These are phyloP conservation scores for Trametes maxima DNA, from an alignment of 768 basidiomycete genomes.

Conservation along the genomic window DNA sequence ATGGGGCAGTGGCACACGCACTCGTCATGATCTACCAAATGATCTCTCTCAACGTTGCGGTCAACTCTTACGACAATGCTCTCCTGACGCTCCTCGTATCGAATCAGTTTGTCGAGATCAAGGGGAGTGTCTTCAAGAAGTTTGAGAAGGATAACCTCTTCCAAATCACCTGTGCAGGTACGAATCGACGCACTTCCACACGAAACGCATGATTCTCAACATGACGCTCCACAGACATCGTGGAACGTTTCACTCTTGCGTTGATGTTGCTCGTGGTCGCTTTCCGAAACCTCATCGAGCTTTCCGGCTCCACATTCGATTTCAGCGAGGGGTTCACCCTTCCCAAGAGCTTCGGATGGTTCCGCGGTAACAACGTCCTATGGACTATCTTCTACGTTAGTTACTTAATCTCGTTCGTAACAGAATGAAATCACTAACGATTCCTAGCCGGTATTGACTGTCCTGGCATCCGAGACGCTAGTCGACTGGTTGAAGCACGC, in stretches of 20 bases:
- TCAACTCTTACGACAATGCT: constrained; percentile 97
- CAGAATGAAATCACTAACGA: not conserved
- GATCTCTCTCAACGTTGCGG: constrained; percentile 92
- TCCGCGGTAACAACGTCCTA: constrained; percentile 72
- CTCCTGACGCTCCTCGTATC: constrained; percentile 92
- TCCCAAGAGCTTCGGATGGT: constrained; percentile 85
- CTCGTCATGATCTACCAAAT: constrained; percentile 97
- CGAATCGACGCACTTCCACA: constrained; percentile 17
- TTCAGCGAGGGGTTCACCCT: constrained; percentile 69
- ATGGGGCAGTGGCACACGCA: constrained; percentile 74
- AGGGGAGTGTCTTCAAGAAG: constrained; percentile 98
- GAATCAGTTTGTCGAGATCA: constrained; percentile 99
- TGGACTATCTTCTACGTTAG: constrained; percentile 91
- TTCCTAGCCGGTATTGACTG: constrained; percentile 84
- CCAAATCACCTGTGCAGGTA: constrained; percentile 97
- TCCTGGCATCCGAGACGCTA: constrained; percentile 87
- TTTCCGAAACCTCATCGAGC: constrained; percentile 92
- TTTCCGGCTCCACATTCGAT: constrained; percentile 88
- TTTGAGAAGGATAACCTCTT: constrained; percentile 99
- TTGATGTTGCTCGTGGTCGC: constrained; percentile 92
- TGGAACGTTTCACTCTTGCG: constrained; percentile 91
- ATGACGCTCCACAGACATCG: constrained; percentile 68
- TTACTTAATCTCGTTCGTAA: constrained; percentile 5
- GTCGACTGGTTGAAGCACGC: constrained; percentile 99
- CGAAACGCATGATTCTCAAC: not conserved